Percentiles rank a stretch among this genome's conserved stretches.
phyloP scores from a whole-genome alignment of 2,329 filamentous ascomycete species.

The Cucurbitaria berberidis region DNA sequence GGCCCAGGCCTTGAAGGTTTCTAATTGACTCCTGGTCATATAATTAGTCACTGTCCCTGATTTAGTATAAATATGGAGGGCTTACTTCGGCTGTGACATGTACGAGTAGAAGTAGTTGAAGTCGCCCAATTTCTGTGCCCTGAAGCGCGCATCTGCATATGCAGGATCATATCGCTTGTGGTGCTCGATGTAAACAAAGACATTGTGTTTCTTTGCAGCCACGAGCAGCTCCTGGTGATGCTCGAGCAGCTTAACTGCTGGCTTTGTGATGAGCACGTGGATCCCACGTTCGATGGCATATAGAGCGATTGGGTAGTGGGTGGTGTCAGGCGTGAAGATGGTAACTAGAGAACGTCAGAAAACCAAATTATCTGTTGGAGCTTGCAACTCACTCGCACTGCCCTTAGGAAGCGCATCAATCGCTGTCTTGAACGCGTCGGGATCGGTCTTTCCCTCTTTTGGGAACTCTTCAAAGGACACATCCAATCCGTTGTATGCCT shows the following conservation, averaged over 20 bases:
- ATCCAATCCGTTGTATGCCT: conserved; percentile 88
- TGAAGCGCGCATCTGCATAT: conserved; percentile 84
- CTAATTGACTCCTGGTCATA: conserved; percentile 85
- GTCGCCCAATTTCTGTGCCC: conserved; percentile 78
- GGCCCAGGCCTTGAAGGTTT: conserved; percentile 95
- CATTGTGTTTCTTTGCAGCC: conserved; percentile 73
- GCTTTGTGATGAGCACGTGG: conserved; percentile 94
- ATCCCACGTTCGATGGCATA: conserved; percentile 88
- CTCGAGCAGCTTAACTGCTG: conserved; percentile 81
- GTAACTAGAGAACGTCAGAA: conserved; percentile 63
- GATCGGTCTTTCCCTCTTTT: conserved; percentile 73
- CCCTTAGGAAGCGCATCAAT: conserved; percentile 83
- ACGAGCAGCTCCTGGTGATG: conserved; percentile 80
- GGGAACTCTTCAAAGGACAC: conserved; percentile 85
- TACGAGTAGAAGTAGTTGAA: conserved; percentile 99
- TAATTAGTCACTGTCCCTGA: conserved; percentile 62
- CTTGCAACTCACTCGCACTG: conserved; percentile 66
- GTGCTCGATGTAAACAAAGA: conserved; percentile 93
- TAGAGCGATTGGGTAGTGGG: conserved; percentile 88
- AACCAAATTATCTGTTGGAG: neutral
- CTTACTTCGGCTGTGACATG: conserved; percentile 74
- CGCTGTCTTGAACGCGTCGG: conserved; percentile 84
- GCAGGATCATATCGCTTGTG: conserved; percentile 96
- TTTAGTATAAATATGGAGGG: conserved; percentile 48
- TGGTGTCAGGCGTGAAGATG: conserved; percentile 94